Evolutionary conservation across 768 basidiomycete genomes (phyloP), one percentile per base, ranked within the genome.

Genomic region (Strobilomyces dryophilus): DNA sequence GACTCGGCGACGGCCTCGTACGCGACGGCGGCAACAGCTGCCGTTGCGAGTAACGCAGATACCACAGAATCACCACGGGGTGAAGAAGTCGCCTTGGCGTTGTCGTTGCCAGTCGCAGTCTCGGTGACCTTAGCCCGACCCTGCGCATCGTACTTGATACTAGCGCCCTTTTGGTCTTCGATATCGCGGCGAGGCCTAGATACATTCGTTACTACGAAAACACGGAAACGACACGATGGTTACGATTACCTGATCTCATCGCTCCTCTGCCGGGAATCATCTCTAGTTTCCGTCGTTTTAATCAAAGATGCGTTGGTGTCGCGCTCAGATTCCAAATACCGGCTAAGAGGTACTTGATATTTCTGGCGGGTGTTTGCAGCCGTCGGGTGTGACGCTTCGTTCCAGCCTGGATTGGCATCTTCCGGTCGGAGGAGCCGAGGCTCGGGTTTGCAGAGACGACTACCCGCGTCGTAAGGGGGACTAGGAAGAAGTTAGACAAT

Each of bases 261-360:
- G 3, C 18, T 27, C n/a, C 14, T 12, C n/a, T 37, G 31, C 35
- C 20, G 10, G 17, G 36, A 42, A 5, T 2, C 27, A 29, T 41
- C 39, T 41, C 31, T 15, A 26, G 31, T 39, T 39, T 45, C 44
- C n/a, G 32, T 52, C 11, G 39, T 35, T 32, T n/a, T 49, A 18
- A 44, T 49, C 26, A 21, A 12, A 8, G 45, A 39, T 21, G 15
- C 21, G 5, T 43, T 26, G 10, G 3, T 17, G 7, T 51, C 29
- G 12, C 11, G 26, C 10, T 46, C 27, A 1, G 42, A n/a, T 29
- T 29, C 26, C 47, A 65, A 26, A 21, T 59, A 55, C 32, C 45
- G 34, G 54, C 48, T 59, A 12, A 59, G 47, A 52, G 64, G 64
- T 0, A 66, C 65, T 37, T 49, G 50, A 44, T 65, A 65, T 40